Evolutionary conservation across 2,329 filamentous ascomycete species (phyloP), one percentile per base, ranked within the genome.

Genomic region (Trichoderma brevicompactum): DNA sequence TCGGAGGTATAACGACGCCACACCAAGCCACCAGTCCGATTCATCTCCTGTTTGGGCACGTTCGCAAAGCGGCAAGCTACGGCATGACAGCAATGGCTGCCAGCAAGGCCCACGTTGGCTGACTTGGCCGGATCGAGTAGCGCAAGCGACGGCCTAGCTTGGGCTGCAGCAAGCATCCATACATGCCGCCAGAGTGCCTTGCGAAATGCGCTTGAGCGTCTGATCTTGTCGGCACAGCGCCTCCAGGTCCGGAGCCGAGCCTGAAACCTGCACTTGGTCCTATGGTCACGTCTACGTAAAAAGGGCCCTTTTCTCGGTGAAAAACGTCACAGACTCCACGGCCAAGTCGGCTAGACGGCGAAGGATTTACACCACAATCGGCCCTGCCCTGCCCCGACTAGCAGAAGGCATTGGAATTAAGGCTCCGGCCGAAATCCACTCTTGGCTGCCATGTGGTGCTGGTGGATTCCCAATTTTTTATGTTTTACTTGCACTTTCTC

Each of bases 341-440:
- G 59, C 49, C 59, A 63, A 63, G 49, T 36, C 59, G 59, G 59
- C 59, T 63, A 49, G 48, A 10, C 59, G 49, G 59, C 49, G 17
- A 63, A 53, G 59, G 59, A 54, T 54, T 46, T 19, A 38, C 59
- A 62, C 49, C 48, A 44, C 40, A 63, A 63, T 63, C 59, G 49
- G 59, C 36, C 59, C 59, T 50, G 59, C 28, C 59, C 36, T 49
- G 56, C 36, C 41, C 36, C 44, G 34, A 49, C 56, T 38, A 48
- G 46, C 8, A 41, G n/a, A 10, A 17, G 53, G 38, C 23, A n/a
- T 19, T n/a, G 53, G 38, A 23, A n/a, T 19, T n/a, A 32, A 12
- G 50, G 28, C 40, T 32, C 44, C 32, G 46, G 23, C 17, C 17
- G 40, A 13, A 46, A 40, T 10, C 56, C 56, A 23, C 40, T 63